A percentile compares a stretch with the other conserved stretches of the same genome.
Evolutionary conservation across 2,329 filamentous ascomycete species (phyloP).

Genomic region (Apiospora sp.): DNA sequence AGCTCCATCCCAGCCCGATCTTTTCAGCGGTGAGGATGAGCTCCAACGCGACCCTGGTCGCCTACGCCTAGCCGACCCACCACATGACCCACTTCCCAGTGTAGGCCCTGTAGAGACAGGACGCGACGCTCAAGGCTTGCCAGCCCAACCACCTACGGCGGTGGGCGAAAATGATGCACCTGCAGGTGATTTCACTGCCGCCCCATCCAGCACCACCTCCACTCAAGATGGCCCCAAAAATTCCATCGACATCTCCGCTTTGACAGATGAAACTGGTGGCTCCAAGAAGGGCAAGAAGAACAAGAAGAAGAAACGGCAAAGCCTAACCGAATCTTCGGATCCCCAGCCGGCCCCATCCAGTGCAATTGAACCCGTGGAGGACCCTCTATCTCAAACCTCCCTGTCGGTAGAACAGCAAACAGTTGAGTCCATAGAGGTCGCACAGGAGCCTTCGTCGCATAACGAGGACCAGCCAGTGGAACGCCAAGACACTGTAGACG

Average conservation of each 20-base stretch:
- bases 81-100: constrained; percentile 30
- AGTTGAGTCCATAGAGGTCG: background rate
- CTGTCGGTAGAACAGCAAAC: background rate
- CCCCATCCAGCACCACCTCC: constrained; percentile 31
- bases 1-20: constrained; percentile 32
- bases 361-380: constrained; percentile 26
- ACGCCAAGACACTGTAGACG: background rate
- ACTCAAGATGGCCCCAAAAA: constrained; percentile 30
- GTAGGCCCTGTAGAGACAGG: constrained; percentile 11
- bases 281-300: constrained; percentile 46
- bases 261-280: constrained; percentile 36
- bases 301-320: constrained; percentile 38
- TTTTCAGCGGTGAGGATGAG: constrained; percentile 36
- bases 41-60: constrained; percentile 32
- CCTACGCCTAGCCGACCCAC: constrained; percentile 32
- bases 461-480: background rate
- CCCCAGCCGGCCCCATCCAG: constrained; percentile 24
- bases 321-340: constrained; percentile 30
- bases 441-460: background rate
- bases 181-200: constrained; percentile 26
- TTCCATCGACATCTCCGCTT: constrained; percentile 36
- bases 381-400: constrained; percentile 26
- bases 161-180: constrained; percentile 27
- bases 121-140: constrained; percentile 32
- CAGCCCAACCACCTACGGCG: constrained; percentile 32